Evolutionary conservation across 257 asterid species (phyloP), one percentile per base, ranked within the genome.

Genomic region (Ophiorrhiza pumila): DNA sequence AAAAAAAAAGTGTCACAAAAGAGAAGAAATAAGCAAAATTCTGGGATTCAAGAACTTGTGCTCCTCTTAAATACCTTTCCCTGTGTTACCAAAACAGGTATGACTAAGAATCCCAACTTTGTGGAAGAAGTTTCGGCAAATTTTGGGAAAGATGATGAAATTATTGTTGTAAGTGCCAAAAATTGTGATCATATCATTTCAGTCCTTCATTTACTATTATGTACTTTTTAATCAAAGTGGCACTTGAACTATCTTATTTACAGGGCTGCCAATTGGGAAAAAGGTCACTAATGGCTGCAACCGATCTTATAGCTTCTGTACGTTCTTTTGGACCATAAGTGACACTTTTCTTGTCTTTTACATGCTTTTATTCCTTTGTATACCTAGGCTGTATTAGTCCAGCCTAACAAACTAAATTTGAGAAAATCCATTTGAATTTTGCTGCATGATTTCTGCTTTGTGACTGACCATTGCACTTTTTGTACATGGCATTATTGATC

Each of bases 231-330:
- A 6, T 20, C 7, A 0, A 3, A 2, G 42, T 37, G 42, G 57
- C 25, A 50, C 57, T 12, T 27, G 32, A 22, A 27, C 46, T 41
- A 10, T 47, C 25, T 56, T 52, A 29, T 41, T 32, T 70, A 73
- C 83, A 91, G 97, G 97, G 96, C 2, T 91, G 96, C 80, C 92
- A 89, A 53, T 5, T 76, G 56, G 96, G 97, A 63, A 91, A 89
- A 63, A 83, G 96, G 71, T 91, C 97, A 18, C 49, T 86, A 7
- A 85, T 85, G 92, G 97, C 97, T 66, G 87, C 94, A 31, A 76
- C 87, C 7, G 90, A 86, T 57, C 97, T 91, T 74, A 17, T 87
- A 27, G 80, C 92, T 68, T 84, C 83, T 69, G 97, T 87, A 81
- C 74, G 89, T 84, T 69, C 20, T 31, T 35, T 18, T 27, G 34